Evolutionary conservation across 2,329 filamentous ascomycete genomes (phyloP).

Genomic region (Drechslerella dactyloides): DNA sequence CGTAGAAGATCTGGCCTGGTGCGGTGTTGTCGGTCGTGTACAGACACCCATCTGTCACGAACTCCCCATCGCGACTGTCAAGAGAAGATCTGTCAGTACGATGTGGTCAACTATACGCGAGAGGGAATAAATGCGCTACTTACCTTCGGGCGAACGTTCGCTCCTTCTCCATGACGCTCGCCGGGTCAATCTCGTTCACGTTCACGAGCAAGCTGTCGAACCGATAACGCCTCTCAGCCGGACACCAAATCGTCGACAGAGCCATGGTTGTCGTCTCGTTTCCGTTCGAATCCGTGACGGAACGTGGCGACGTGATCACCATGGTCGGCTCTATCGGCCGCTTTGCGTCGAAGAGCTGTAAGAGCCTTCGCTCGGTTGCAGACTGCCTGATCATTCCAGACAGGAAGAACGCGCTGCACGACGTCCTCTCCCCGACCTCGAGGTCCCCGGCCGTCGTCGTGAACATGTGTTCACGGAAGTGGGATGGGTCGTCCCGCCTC

Average conservation of each 20-base stretch:
- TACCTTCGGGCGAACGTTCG: constrained; percentile 18
- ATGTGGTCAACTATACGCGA: neutral
- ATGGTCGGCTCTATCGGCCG: neutral
- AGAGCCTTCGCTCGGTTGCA: no score
- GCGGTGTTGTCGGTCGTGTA: constrained; percentile 18
- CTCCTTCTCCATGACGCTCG: neutral
- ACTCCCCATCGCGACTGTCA: constrained; percentile 17
- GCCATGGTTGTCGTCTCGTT: neutral
- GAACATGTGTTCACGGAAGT: neutral
- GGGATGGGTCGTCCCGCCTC: neutral
- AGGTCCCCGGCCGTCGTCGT: neutral
- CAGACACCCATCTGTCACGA: constrained; percentile 11
- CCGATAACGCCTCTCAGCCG: neutral
- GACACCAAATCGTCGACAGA: constrained; percentile 9
- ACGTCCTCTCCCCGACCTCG: no score
- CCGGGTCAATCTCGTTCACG: constrained; percentile 1
- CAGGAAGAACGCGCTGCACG: no score
- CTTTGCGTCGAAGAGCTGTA: no score
- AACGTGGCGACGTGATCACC: neutral
- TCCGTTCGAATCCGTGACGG: neutral
- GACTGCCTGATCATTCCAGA: no score
- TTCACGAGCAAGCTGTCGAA: constrained; percentile 11
- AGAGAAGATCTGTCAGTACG: neutral
- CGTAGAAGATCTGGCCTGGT: constrained; percentile 18
- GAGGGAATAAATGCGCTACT: constrained; percentile 2